These are phyloP conservation scores for Centaurea solstitialis DNA, from an alignment of 129 eudicot genomes.

Conservation along the genomic window DNA sequence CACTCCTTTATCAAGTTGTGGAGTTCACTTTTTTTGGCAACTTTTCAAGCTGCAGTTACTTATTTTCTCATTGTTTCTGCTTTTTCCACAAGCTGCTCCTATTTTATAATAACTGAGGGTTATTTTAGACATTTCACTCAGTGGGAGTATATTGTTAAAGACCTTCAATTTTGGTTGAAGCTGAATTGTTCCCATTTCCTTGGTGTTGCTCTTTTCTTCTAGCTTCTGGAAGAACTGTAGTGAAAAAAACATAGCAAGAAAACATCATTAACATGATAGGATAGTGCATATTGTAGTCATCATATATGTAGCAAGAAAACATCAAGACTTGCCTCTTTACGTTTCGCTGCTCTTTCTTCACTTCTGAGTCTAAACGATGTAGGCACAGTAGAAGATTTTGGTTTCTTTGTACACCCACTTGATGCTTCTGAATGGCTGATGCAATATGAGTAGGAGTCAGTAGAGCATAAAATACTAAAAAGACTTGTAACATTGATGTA, in stretches of 20 bases:
- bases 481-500: neutral
- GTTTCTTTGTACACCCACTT: constrained; percentile 34
- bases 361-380: constrained; percentile 71
- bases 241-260: neutral
- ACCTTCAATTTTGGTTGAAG: constrained; percentile 58
- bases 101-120: neutral
- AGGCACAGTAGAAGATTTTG: constrained; percentile 45
- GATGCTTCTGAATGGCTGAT: constrained; percentile 46
- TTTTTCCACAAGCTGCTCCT: neutral
- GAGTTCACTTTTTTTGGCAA: neutral
- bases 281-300: constrained; percentile 1
- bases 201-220: constrained; percentile 43
- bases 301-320: neutral
- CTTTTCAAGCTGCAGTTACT: neutral
- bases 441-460: neutral
- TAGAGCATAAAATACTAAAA: neutral
- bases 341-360: constrained; percentile 91
- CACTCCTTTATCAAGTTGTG: too few relatives aligned
- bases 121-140: constrained; percentile 5
- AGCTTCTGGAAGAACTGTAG: constrained; percentile 67
- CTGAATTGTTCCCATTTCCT: constrained; percentile 33
- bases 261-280: neutral
- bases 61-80: neutral
- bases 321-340: constrained; percentile 64
- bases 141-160: neutral